A percentile compares a stretch with the other conserved stretches of the same genome.
phyloP scores from a whole-genome alignment of 2,329 filamentous ascomycete species.

The Hypoxylon sp. region DNA sequence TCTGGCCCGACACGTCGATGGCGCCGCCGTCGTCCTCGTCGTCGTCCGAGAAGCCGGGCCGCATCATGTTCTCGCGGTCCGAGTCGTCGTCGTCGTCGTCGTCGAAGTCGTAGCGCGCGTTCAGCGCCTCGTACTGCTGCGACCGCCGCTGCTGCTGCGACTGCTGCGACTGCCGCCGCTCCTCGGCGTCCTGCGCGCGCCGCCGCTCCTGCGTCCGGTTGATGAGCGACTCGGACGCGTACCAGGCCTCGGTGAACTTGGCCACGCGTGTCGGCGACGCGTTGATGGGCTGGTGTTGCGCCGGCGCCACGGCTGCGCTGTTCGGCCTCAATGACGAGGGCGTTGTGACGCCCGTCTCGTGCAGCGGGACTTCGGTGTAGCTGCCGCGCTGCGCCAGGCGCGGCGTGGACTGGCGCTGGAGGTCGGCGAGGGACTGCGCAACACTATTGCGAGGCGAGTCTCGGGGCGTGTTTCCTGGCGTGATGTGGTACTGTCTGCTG shows the following conservation, averaged over 20 bases:
- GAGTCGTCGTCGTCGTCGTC: conserved; percentile 27
- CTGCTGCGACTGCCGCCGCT: conserved; percentile 27
- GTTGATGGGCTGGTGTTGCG: conserved; percentile 41
- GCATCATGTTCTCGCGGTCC: conserved; percentile 41
- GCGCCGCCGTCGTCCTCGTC: conserved; percentile 48
- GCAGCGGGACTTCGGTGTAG: conserved; percentile 59
- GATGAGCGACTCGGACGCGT: conserved; percentile 61
- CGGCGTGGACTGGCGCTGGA: conserved; percentile 57
- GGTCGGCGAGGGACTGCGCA: conserved; percentile 53
- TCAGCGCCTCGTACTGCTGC: conserved; percentile 55
- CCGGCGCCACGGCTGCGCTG: conserved; percentile 25
- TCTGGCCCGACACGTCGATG: conserved; percentile 29
- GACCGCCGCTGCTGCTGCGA: conserved; percentile 13
- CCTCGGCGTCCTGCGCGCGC: conserved; percentile 51
- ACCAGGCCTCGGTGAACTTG: conserved; percentile 64
- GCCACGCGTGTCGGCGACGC: conserved; percentile 50
- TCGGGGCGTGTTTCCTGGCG: conserved; percentile 52
- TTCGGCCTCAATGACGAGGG: conserved; percentile 36
- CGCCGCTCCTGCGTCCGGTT: conserved; percentile 63
- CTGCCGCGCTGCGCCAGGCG: conserved; percentile 50
- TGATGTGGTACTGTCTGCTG: conserved; percentile 62
- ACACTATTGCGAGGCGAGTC: conserved; percentile 53
- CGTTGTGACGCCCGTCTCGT: conserved; percentile 46
- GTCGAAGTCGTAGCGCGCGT: conserved; percentile 52
- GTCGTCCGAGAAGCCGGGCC: conserved; percentile 44